phyloP scores from a whole-genome alignment of 331 rosid genomes.

The Malus hybrid region DNA sequence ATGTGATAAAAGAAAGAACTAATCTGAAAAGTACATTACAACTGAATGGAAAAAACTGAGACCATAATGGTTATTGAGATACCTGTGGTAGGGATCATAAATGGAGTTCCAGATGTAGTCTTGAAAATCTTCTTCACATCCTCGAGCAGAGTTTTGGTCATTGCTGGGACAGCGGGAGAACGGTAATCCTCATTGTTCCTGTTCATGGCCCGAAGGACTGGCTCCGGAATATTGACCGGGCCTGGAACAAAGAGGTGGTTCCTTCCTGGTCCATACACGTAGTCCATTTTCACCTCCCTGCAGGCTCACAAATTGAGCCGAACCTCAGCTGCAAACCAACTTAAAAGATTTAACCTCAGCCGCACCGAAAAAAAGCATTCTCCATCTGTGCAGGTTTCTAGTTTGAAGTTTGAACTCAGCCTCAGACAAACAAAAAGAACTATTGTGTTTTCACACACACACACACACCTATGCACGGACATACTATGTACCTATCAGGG shows the following conservation, averaged over 20 bases:
- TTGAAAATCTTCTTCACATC: conserved; percentile 95
- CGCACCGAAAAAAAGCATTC: neutral
- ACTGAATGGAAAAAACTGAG: neutral
- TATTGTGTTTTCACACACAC: neutral
- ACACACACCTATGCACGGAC: neutral
- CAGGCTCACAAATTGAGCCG: conserved; percentile 21
- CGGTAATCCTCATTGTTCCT: conserved; percentile 97
- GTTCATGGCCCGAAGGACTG: conserved; percentile 84
- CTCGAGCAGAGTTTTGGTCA: conserved; percentile 78
- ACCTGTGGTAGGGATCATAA: conserved; percentile 97
- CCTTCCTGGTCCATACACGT: conserved; percentile 80
- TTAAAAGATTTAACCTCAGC: neutral
- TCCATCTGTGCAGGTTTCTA: neutral
- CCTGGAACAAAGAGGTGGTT: conserved; percentile 99
- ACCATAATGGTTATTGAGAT: neutral
- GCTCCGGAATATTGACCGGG: conserved; percentile 97
- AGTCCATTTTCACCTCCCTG: conserved; percentile 60
- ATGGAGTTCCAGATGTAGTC: conserved; percentile 85
- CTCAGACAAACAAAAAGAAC: neutral
- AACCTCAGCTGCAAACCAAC: conserved; percentile 12
- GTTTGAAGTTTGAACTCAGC: neutral
- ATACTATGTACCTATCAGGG: neutral
- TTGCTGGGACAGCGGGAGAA: conserved; percentile 91
- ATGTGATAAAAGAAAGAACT: neutral
- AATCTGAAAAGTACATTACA: neutral